These are phyloP conservation scores for Allantophomopsis lycopodina DNA, from an alignment of 2,329 filamentous ascomycete genomes.

Conservation along the genomic window DNA sequence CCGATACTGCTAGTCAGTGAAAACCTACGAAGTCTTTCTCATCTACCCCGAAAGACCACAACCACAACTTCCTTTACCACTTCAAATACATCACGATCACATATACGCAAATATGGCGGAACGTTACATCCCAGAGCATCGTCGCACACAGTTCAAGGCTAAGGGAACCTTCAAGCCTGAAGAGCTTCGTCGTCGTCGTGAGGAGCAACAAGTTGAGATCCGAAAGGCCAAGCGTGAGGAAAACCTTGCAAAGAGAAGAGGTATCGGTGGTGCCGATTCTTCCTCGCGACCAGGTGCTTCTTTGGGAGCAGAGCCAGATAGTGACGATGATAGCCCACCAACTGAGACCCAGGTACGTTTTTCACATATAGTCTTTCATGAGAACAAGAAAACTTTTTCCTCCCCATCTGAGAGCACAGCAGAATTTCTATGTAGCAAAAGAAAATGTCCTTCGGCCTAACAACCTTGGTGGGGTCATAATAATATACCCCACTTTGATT, in stretches of 20 bases:
- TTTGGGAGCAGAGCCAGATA: slow-evolving; percentile 81
- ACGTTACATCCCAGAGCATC: slow-evolving; percentile 98
- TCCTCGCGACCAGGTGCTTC: slow-evolving; percentile 61
- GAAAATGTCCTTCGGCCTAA: neutral
- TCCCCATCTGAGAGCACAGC: neutral
- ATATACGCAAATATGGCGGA: slow-evolving; percentile 59
- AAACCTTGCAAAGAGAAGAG: slow-evolving; percentile 95
- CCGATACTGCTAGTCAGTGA: no score
- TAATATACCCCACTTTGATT: no score
- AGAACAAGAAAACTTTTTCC: neutral
- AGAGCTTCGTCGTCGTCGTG: slow-evolving; percentile 92
- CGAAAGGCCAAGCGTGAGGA: slow-evolving; percentile 97
- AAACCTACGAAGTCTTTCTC: no score
- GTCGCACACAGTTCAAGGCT: slow-evolving; percentile 98
- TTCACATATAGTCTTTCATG: slow-evolving; percentile 1
- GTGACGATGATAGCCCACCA: slow-evolving; percentile 90
- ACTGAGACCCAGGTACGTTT: slow-evolving; percentile 86
- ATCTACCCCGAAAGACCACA: no score
- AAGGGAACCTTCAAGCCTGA: slow-evolving; percentile 99
- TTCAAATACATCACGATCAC: no score
- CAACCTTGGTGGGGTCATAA: slow-evolving; percentile 1
- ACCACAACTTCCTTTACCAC: no score
- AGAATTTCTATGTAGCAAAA: neutral
- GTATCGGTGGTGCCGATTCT: slow-evolving; percentile 69
- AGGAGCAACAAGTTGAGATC: slow-evolving; percentile 99